Evolutionary conservation across 805 yeast genomes (phyloP).

Genomic region (Ascoidea asiatica): DNA sequence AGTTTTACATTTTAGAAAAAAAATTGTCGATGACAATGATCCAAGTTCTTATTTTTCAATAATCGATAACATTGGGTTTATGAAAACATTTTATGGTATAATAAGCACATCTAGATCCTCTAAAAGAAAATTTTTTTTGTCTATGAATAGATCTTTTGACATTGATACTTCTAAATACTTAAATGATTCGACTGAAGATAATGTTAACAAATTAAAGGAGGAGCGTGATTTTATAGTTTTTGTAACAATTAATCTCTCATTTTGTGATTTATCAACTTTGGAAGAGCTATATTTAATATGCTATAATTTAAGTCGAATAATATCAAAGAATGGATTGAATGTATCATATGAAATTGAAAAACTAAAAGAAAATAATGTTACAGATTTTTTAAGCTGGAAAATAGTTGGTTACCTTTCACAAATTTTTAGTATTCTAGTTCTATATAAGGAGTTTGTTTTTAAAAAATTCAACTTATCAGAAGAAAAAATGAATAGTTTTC

Average conservation of each 20-base stretch:
- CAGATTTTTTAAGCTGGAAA: conserved; percentile 4
- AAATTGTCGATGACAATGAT: conserved; percentile 13
- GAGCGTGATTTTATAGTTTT: conserved; percentile 20
- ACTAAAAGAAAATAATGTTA: neutral
- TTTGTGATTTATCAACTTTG: conserved; percentile 23
- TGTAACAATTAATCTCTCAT: conserved; percentile 25
- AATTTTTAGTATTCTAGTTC: conserved; percentile 8
- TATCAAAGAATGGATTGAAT: conserved; percentile 28
- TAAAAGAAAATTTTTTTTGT: conserved; percentile 25
- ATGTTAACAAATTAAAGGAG: conserved; percentile 8
- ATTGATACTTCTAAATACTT: conserved; percentile 5
- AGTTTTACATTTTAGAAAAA: conserved; percentile 33
- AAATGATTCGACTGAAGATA: conserved; percentile 16
- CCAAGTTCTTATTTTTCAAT: conserved; percentile 11
- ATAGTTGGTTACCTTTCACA: conserved; percentile 5
- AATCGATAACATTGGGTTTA: conserved; percentile 13
- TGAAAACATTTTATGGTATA: conserved; percentile 28
- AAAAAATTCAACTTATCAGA: conserved; percentile 15
- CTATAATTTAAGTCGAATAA: conserved; percentile 27
- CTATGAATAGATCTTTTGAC: conserved; percentile 19
- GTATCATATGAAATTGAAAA: conserved; percentile 14
- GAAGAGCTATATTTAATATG: conserved; percentile 40
- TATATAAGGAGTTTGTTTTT: conserved; percentile 14
- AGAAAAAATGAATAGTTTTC: conserved; percentile 16
- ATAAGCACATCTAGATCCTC: conserved; percentile 26